Percentiles rank a stretch among this genome's conserved stretches.
Conservation (phyloP, 345 rosid species). For the Syzygium aromaticum region DNA sequence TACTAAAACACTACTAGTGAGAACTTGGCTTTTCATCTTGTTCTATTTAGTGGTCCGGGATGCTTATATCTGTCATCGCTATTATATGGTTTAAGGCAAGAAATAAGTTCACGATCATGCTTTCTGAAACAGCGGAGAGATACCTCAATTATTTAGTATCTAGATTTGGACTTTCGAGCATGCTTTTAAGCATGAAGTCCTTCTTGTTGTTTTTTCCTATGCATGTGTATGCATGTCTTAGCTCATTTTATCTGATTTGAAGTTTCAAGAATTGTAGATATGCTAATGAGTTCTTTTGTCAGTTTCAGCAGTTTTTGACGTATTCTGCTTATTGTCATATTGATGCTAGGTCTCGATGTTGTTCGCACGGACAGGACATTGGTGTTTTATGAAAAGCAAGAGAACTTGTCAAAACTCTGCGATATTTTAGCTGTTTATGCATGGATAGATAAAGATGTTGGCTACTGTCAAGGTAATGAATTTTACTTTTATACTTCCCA, state of each 20-base stretch:
- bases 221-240: not conserved
- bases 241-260: not conserved
- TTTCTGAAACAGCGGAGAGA: not conserved
- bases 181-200: not conserved
- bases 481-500: not conserved
- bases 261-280: not conserved
- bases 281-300: not conserved
- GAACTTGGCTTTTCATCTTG: not conserved
- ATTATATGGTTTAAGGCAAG: not conserved
- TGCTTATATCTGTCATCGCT: not conserved
- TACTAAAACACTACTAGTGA: not conserved
- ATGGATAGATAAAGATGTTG: slow-evolving; percentile 91
- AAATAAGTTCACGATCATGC: not conserved
- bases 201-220: not conserved
- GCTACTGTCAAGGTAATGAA: slow-evolving; percentile 85
- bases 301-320: not conserved
- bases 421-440: slow-evolving; percentile 94
- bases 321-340: not conserved
- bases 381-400: slow-evolving; percentile 86
- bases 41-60: not conserved
- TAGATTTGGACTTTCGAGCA: not conserved
- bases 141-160: not conserved
- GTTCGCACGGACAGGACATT: slow-evolving; percentile 85
- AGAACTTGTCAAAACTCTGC: slow-evolving; percentile 88
- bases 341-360: slow-evolving; percentile 70